Conservation (phyloP, 2,329 filamentous ascomycete species). For the Madurella mycetomatis region DNA sequence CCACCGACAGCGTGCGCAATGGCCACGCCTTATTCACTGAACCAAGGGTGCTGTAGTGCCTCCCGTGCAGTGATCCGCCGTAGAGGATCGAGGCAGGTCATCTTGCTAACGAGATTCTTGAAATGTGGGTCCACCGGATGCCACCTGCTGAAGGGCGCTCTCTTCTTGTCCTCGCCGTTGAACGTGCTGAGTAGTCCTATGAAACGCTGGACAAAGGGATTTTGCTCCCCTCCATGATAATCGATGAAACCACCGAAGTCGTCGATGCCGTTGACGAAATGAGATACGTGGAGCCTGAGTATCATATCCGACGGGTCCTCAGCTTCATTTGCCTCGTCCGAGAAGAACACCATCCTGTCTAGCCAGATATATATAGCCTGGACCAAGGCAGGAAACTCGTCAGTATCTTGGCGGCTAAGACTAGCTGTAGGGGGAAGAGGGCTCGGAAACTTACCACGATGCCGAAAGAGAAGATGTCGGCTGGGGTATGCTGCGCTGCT, state of each 20-base stretch:
- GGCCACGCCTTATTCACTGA: not conserved
- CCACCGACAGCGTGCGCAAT: not conserved
- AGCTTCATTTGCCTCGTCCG: conserved; percentile 7
- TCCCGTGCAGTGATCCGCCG: conserved; percentile 10
- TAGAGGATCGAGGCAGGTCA: conserved; percentile 7
- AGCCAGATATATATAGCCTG: conserved; percentile 12
- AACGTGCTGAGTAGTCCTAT: not conserved
- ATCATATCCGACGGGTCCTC: conserved; percentile 10
- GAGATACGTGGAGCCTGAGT: conserved; percentile 7
- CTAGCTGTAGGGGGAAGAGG: not conserved
- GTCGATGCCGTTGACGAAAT: not conserved
- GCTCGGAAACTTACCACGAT: not conserved
- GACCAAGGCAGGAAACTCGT: not conserved
- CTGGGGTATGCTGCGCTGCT: conserved; percentile 5
- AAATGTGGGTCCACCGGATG: conserved; percentile 7
- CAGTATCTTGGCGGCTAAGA: not conserved
- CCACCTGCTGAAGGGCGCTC: conserved; percentile 3
- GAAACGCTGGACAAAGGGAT: conserved; percentile 5
- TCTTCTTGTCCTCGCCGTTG: not conserved
- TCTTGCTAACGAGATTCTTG: conserved; percentile 8
- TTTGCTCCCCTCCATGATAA: conserved; percentile 8
- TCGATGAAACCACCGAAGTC: conserved; percentile 6
- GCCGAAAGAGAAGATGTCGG: conserved; percentile 12
- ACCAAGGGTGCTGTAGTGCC: conserved; percentile 11
- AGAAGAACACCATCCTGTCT: conserved; percentile 5